A percentile compares a stretch with the other conserved stretches of the same genome.
Conservation (phyloP, 305 asterid genomes). For the Fraxinus sp. region DNA sequence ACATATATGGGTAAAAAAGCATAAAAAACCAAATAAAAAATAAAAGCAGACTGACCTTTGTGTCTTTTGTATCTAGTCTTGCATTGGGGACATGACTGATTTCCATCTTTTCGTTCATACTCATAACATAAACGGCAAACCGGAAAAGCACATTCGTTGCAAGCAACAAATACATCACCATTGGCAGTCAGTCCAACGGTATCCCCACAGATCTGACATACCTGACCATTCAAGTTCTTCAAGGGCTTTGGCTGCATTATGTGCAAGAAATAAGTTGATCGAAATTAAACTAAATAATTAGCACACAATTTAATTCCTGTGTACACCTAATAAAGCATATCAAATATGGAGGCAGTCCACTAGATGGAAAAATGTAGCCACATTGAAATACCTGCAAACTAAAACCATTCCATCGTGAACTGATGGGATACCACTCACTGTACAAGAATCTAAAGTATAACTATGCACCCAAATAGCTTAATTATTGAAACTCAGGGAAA, state of each 20-base stretch:
- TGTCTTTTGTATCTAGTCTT: slow-evolving; percentile 59
- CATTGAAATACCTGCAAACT: neutral
- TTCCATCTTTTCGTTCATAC: slow-evolving; percentile 61
- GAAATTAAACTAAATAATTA: neutral
- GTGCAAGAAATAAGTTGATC: slow-evolving; percentile 14
- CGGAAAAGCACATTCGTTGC: slow-evolving; percentile 66
- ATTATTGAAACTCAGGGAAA: neutral
- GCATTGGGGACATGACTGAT: slow-evolving; percentile 59
- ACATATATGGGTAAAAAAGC: neutral
- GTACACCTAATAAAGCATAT: neutral
- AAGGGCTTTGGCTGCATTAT: slow-evolving; percentile 38
- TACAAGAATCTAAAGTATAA: neutral
- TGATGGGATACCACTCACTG: neutral
- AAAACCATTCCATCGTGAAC: neutral
- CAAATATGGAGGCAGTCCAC: neutral
- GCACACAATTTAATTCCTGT: neutral
- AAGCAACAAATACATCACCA: slow-evolving; percentile 62
- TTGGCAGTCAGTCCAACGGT: slow-evolving; percentile 43
- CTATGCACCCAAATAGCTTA: neutral
- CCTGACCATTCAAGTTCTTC: slow-evolving; percentile 49
- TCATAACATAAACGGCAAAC: slow-evolving; percentile 65
- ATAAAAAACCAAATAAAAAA: neutral
- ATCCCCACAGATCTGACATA: slow-evolving; percentile 64
- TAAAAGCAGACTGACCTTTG: slow-evolving; percentile 25
- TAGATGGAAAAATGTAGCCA: neutral